Evolutionary conservation across 1,139 yeast species (phyloP).

Genomic region (Hansenula lynferdii): DNA sequence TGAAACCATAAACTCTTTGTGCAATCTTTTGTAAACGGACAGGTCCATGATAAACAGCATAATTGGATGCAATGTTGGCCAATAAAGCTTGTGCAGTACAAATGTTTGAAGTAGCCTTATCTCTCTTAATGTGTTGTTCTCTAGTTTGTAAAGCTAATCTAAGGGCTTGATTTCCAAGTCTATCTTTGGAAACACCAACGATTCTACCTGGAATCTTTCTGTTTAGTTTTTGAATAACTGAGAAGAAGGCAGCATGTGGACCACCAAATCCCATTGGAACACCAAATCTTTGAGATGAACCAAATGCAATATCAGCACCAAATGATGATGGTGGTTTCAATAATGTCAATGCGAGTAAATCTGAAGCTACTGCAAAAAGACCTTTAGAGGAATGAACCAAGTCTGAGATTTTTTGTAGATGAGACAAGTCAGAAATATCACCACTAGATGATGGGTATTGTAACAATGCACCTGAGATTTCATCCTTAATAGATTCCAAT

Average conservation of each 20-base stretch:
- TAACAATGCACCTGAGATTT: slow-evolving; percentile 75
- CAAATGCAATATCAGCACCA: slow-evolving; percentile 92
- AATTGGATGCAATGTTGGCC: slow-evolving; percentile 94
- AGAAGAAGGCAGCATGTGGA: slow-evolving; percentile 97
- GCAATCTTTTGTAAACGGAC: slow-evolving; percentile 84
- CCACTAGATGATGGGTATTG: slow-evolving; percentile 95
- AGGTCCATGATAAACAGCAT: slow-evolving; percentile 96
- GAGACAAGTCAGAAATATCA: slow-evolving; percentile 43
- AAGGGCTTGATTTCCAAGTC: slow-evolving; percentile 83
- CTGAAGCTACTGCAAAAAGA: slow-evolving; percentile 81
- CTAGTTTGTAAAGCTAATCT: slow-evolving; percentile 95
- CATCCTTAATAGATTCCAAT: slow-evolving; percentile 33
- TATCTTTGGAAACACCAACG: slow-evolving; percentile 89
- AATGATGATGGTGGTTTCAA: slow-evolving; percentile 79
- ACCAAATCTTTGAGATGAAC: slow-evolving; percentile 93
- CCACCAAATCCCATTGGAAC: slow-evolving; percentile 99
- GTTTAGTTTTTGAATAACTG: slow-evolving; percentile 71
- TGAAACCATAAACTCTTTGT: slow-evolving; percentile 67
- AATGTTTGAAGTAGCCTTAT: slow-evolving; percentile 94
- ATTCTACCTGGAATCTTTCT: slow-evolving; percentile 96
- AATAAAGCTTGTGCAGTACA: slow-evolving; percentile 97
- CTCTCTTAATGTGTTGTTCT: slow-evolving; percentile 96
- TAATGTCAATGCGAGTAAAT: slow-evolving; percentile 80
- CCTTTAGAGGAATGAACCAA: slow-evolving; percentile 70
- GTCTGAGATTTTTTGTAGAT: slow-evolving; percentile 53